Percentiles rank a stretch among this genome's conserved stretches.
Conservation (phyloP, 1,284 basidiomycete species). For the Cryptococcus sp. region DNA sequence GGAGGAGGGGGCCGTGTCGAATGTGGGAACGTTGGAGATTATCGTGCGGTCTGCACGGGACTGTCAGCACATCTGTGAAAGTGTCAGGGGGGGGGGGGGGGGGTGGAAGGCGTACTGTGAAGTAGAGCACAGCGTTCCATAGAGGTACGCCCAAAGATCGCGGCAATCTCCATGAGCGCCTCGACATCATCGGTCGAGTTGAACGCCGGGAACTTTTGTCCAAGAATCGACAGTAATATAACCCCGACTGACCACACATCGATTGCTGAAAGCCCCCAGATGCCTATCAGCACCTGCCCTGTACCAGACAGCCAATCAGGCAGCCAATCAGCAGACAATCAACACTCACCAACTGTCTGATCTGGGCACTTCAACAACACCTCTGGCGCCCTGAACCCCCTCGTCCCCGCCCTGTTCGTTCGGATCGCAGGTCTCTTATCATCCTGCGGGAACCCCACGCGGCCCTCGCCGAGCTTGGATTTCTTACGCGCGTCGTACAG, state of each 20-base stretch:
- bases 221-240: constrained; percentile 88
- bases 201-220: constrained; percentile 90
- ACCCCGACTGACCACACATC: constrained; percentile 95
- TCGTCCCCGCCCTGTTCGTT: constrained; percentile 92
- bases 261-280: constrained; percentile 61
- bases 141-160: constrained; percentile 74
- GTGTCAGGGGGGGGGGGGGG: background rate
- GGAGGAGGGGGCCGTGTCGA: constrained; percentile 62
- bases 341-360: constrained; percentile 75
- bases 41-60: constrained; percentile 69
- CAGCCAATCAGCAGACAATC: too few relatives aligned
- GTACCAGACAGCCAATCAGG: background rate
- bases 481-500: constrained; percentile 64
- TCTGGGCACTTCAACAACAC: constrained; percentile 93
- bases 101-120: constrained; percentile 66
- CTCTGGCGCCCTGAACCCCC: constrained; percentile 96
- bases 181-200: constrained; percentile 93
- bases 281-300: background rate
- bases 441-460: constrained; percentile 50
- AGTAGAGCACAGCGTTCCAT: constrained; percentile 85
- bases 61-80: background rate
- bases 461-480: constrained; percentile 40
- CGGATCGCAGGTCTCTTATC: constrained; percentile 68
- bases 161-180: constrained; percentile 89
- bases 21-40: constrained; percentile 74